Percentiles rank a stretch among this genome's conserved stretches.
Conservation (phyloP, 2,329 filamentous ascomycete genomes). For the Berkeleyomyces rouxiae region DNA sequence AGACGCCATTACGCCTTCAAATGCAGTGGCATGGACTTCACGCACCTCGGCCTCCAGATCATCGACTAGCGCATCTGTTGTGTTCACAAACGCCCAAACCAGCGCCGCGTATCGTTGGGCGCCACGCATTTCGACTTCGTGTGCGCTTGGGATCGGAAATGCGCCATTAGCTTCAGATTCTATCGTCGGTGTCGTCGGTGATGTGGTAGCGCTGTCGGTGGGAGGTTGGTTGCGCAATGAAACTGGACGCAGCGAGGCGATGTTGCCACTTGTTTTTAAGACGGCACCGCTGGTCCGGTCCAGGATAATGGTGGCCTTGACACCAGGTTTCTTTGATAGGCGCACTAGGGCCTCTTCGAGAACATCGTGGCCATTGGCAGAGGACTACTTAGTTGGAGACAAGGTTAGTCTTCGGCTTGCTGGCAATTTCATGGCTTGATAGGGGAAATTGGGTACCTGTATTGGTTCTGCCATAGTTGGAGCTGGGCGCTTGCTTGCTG, state of each 20-base stretch:
- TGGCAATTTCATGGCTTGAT: neutral
- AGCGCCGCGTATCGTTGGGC: conserved; percentile 58
- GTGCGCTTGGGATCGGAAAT: conserved; percentile 20
- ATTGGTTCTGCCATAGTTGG: conserved; percentile 10
- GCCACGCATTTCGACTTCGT: conserved; percentile 36
- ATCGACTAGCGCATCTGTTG: conserved; percentile 51
- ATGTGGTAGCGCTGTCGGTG: conserved; percentile 8
- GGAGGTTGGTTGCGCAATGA: conserved; percentile 16
- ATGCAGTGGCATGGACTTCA: neutral
- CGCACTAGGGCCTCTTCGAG: conserved; percentile 50
- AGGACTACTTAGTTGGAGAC: neutral
- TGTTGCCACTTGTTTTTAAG: conserved; percentile 55
- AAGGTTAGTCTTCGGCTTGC: neutral
- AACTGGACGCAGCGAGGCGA: conserved; percentile 35
- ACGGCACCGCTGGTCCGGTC: conserved; percentile 57
- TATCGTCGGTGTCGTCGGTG: conserved; percentile 20
- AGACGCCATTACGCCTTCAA: neutral
- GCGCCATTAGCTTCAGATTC: conserved; percentile 16
- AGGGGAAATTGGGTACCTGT: conserved; percentile 3
- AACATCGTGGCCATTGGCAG: conserved; percentile 32
- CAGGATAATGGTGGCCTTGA: conserved; percentile 61
- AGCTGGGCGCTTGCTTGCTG: neutral
- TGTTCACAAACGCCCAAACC: conserved; percentile 60
- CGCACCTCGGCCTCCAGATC: conserved; percentile 54
- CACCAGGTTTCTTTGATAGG: conserved; percentile 60